A percentile compares a stretch with the other conserved stretches of the same genome.
Conservation (phyloP, 2,329 filamentous ascomycete genomes). For the Sporothrix euskadiensis region DNA sequence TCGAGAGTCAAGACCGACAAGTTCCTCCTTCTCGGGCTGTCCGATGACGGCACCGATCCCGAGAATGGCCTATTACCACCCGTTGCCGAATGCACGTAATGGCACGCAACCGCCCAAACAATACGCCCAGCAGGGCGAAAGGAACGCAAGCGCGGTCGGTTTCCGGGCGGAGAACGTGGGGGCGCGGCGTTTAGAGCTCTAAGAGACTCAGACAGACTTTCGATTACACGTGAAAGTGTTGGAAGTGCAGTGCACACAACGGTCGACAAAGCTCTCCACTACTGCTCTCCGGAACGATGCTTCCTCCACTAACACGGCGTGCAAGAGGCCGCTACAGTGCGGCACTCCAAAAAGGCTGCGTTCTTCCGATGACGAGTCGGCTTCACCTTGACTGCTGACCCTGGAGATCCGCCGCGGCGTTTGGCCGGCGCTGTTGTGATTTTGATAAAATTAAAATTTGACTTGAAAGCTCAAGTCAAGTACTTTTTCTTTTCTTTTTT, state of each 20-base stretch:
- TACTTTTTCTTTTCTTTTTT: background rate
- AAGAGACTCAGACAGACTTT: background rate
- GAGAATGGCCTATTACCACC: slow-evolving; percentile 1
- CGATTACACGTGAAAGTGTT: slow-evolving; percentile 15
- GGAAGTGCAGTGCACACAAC: background rate
- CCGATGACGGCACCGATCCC: slow-evolving; percentile 23
- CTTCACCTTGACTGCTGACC: background rate
- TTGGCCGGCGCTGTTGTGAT: background rate
- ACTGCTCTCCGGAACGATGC: slow-evolving; percentile 10
- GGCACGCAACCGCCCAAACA: background rate
- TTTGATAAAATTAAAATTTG: background rate
- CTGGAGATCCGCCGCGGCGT: background rate
- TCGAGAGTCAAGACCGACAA: background rate
- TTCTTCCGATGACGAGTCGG: background rate
- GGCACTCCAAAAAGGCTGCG: background rate
- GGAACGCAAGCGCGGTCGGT: slow-evolving; percentile 13
- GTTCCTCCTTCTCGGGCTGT: background rate
- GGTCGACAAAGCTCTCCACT: background rate
- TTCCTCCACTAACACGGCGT: background rate
- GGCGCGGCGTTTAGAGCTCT: background rate
- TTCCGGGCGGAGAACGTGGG: slow-evolving; percentile 4
- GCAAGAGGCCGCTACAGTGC: background rate
- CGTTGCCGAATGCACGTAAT: background rate
- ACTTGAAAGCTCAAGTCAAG: background rate
- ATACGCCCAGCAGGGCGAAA: slow-evolving; percentile 3